Base-by-base conservation (phyloP, 176 grass and related monocot species). In the Triticum turgidum region DNA sequence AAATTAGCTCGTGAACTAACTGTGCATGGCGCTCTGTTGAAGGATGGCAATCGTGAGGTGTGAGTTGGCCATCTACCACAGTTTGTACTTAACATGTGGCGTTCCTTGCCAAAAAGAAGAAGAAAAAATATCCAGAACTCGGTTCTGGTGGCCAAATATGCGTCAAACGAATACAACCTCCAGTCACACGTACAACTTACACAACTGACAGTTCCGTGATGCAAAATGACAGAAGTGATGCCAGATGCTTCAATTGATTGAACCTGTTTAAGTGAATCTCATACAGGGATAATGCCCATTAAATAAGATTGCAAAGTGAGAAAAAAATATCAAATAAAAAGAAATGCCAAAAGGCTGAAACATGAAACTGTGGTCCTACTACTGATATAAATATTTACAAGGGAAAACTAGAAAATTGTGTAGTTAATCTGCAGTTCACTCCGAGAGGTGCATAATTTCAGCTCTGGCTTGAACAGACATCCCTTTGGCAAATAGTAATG, bases 321-420 rank as follows among this genome's bases (percentile, higher is more conserved):
- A 45, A 71, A 87, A 44, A 17, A 83, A 69, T 85, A 82, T 69
- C 51, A 32, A 68, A 79, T 44, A 86, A 81, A 88, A 85, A 88
- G 15, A 76, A 59, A 54, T 91, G 80, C 80, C 78, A 84, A 45
- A 92, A 90, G 81, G 74, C 67, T 83, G 64, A 38, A 84, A 91
- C 13, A 64, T 33, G 24, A 81, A 63, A 88, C 67, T 88, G 38
- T 91, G 49, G 81, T 90, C 89, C 80, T 90, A 79, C 88, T 82
- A 86, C 69, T 25, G 64, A 88, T 85, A 88, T 91, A 88, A 86
- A 88, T 93, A 91, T 93, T 86, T 93, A 93, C 92, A 93, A 78
- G 54, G 11, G 3, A 73, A 88, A 93, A 91, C 37, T 63, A 56
- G 39, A 86, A 93, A 88, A 86, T 70, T 86, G 74, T 85, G 62